A percentile compares a stretch with the other conserved stretches of the same genome.
Conservation (phyloP, 371 early-diverging fungal species). For the Lichtheimia ramosa region DNA sequence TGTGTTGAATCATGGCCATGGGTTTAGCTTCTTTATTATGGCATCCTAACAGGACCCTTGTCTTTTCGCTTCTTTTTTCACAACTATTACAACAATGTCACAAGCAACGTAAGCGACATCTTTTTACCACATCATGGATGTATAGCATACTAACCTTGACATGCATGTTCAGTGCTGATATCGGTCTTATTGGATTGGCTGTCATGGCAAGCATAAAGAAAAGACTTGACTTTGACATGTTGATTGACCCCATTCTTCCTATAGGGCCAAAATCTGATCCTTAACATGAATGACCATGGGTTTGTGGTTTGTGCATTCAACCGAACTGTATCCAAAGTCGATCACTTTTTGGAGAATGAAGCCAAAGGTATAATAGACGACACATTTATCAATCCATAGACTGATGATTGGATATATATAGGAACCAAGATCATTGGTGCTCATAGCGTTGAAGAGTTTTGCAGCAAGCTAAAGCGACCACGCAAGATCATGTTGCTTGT, state of each 20-base stretch:
- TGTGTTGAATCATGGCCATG: too few species aligned
- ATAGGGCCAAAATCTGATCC: conserved; percentile 97
- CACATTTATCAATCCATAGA: background rate
- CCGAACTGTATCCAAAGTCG: conserved; percentile 95
- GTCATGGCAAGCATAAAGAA: conserved; percentile 85
- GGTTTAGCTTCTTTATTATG: too few species aligned
- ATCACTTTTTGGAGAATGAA: conserved; percentile 91
- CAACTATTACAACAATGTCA: conserved; percentile 3
- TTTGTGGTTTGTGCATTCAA: conserved; percentile 95
- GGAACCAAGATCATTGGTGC: conserved; percentile 93
- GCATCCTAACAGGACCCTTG: background rate
- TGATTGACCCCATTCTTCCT: too few species aligned
- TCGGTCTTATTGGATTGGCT: conserved; percentile 99
- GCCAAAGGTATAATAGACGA: conserved; percentile 75
- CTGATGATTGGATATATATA: conserved; percentile 15
- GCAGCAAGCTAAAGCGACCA: conserved; percentile 89
- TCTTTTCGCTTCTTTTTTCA: conserved; percentile 1
- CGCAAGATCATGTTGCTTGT: conserved; percentile 98
- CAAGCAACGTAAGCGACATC: conserved; percentile 12
- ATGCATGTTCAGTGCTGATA: conserved; percentile 81
- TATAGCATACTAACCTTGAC: background rate
- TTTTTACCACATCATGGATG: background rate
- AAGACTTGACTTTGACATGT: too few species aligned
- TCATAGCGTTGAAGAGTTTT: conserved; percentile 90
- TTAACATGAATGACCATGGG: conserved; percentile 98